Percentiles rank a stretch among this genome's conserved stretches.
phyloP scores from a whole-genome alignment of 2,329 filamentous ascomycete genomes.

The Trichoderma sp. region DNA sequence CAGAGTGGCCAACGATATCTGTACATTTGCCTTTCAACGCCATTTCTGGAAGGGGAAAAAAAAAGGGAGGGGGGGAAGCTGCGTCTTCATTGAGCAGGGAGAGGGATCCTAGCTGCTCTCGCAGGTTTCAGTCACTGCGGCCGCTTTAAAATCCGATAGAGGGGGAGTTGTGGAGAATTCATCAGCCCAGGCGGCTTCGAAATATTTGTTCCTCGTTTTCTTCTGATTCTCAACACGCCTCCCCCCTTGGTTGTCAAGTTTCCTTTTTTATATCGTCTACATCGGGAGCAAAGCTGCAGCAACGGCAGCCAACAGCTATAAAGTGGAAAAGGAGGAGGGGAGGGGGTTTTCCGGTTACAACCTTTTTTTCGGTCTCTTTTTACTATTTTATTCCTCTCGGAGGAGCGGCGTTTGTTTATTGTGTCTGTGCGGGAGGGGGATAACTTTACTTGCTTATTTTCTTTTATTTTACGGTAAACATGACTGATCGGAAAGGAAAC shows the following conservation, averaged over 20 bases:
- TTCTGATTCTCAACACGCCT: background rate
- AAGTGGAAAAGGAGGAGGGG: conserved; percentile 22
- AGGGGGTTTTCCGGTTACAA: conserved; percentile 4
- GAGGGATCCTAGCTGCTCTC: too few relatives aligned
- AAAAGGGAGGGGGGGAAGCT: background rate
- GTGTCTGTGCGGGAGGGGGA: conserved; percentile 29
- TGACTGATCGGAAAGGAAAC: conserved; percentile 27
- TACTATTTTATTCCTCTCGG: conserved; percentile 12
- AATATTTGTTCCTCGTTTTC: background rate
- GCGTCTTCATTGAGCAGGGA: background rate
- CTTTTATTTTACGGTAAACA: conserved; percentile 28
- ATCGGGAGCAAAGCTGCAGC: conserved; percentile 14
- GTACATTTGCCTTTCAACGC: conserved; percentile 13
- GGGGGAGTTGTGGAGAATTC: background rate
- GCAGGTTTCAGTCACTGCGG: conserved; percentile 4
- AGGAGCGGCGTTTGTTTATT: conserved; percentile 5
- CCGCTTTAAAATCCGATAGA: background rate
- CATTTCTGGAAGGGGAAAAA: background rate
- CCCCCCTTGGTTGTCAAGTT: background rate
- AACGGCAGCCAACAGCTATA: background rate
- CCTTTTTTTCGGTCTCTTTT: background rate
- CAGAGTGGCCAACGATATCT: conserved; percentile 5
- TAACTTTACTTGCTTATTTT: conserved; percentile 17
- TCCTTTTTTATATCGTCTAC: conserved; percentile 8
- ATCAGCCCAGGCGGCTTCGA: background rate